A percentile compares a stretch with the other conserved stretches of the same genome.
Conservation (phyloP, 2,329 filamentous ascomycete species). For the Curvularia spicifera region DNA sequence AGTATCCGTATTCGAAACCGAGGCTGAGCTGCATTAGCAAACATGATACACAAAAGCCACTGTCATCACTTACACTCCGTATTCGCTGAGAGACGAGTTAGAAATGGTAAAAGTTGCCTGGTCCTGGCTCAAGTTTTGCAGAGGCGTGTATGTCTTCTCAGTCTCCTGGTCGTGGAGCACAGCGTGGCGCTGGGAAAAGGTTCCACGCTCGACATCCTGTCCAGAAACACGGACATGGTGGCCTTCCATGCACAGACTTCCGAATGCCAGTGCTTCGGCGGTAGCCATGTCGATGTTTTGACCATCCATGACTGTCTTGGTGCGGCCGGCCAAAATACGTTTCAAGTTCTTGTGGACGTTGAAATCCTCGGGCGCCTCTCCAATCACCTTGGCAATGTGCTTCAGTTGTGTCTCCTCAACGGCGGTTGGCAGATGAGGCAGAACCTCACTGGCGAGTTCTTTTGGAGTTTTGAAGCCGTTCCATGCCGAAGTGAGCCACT, state of each 20-base stretch:
- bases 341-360: slow-evolving; percentile 93
- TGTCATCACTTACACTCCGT: slow-evolving; percentile 61
- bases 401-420: slow-evolving; percentile 75
- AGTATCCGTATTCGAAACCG: slow-evolving; percentile 99
- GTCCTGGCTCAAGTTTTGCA: slow-evolving; percentile 86
- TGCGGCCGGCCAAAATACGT: slow-evolving; percentile 87
- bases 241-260: slow-evolving; percentile 86
- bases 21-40: slow-evolving; percentile 62
- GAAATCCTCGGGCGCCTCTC: slow-evolving; percentile 81
- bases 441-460: slow-evolving; percentile 90
- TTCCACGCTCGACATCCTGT: slow-evolving; percentile 99
- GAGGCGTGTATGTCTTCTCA: slow-evolving; percentile 89
- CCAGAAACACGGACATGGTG: slow-evolving; percentile 97
- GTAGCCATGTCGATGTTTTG: slow-evolving; percentile 98
- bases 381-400: slow-evolving; percentile 82
- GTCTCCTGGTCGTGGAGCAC: slow-evolving; percentile 98
- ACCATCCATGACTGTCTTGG: slow-evolving; percentile 90
- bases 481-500: slow-evolving; percentile 99
- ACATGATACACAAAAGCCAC: neutral
- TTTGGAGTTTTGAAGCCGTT: slow-evolving; percentile 99
- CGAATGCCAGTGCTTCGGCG: slow-evolving; percentile 93
- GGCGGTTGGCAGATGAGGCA: slow-evolving; percentile 88
- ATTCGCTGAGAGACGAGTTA: slow-evolving; percentile 86
- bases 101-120: slow-evolving; percentile 96
- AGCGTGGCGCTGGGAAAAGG: slow-evolving; percentile 96